A percentile compares a stretch with the other conserved stretches of the same genome.
Evolutionary conservation across 768 basidiomycete genomes (phyloP).

Genomic region (Termitomyces sp.): DNA sequence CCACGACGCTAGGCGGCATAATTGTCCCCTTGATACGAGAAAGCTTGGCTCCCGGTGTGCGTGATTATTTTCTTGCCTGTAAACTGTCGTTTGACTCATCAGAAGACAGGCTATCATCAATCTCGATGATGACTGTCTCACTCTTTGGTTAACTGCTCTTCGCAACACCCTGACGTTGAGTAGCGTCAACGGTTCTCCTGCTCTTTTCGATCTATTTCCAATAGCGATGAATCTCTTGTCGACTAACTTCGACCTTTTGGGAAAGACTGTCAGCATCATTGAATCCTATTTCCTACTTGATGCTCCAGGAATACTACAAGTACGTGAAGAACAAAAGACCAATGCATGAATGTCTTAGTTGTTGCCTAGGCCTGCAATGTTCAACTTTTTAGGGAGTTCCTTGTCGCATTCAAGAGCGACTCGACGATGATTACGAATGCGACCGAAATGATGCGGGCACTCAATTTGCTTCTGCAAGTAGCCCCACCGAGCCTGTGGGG

Average conservation of each 20-base stretch:
- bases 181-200: constrained; percentile 38
- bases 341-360: neutral
- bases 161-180: constrained; percentile 56
- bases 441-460: constrained; percentile 54
- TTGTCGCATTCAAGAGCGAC: constrained; percentile 41
- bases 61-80: constrained; percentile 11
- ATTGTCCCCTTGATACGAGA: constrained; percentile 63
- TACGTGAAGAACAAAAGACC: constrained; percentile 21
- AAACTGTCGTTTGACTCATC: constrained; percentile 5
- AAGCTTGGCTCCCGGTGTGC: constrained; percentile 53
- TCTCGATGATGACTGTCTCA: constrained; percentile 75
- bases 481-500: constrained; percentile 66
- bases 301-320: constrained; percentile 56
- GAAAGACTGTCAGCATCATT: constrained; percentile 58
- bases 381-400: constrained; percentile 56
- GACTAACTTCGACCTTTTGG: constrained; percentile 70
- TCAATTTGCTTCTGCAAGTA: constrained; percentile 60
- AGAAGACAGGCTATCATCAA: constrained; percentile 50
- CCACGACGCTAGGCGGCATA: constrained; percentile 46
- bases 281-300: constrained; percentile 82
- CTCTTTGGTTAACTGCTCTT: constrained; percentile 69
- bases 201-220: constrained; percentile 64
- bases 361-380: constrained; percentile 41
- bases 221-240: constrained; percentile 53
- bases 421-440: constrained; percentile 47